Evolutionary conservation across 2,329 filamentous ascomycete genomes (phyloP), one percentile per base, ranked within the genome.

Genomic region (Curvularia sp.): DNA sequence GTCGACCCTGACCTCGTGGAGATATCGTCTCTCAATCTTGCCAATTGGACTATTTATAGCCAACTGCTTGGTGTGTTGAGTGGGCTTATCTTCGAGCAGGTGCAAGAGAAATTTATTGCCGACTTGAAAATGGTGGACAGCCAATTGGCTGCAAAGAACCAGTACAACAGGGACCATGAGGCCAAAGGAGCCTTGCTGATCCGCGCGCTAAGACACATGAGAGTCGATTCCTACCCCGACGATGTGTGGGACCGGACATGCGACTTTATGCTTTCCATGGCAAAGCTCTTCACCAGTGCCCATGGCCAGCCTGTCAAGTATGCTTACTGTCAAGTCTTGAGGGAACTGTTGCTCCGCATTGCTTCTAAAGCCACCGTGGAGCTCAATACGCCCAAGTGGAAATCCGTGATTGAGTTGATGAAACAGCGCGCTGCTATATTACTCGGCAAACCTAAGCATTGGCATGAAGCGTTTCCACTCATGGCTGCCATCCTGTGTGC

Each of bases 61-160:
- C 91, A 97, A 70, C 82, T 99, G 3, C 85, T 99, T 0, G 95
- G 96, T n/a, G 90, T 93, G 39, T 97, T 99, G 91, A 97, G 95
- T 78, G 90, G 91, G 44, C 89, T 95, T 64, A 94, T 96, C 73
- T 98, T 99, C 75, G 81, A 87, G 15, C 91, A 89, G 55, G 93
- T 99, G 46, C 88, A 92, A 3, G 86, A 88, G 54, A 88, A 92
- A 48, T 99, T 96, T 72, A 83, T 96, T 46, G 81, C 84, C 30
- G 93, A 98, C 72, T 83, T 99, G 5, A 91, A 93, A 56, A 83
- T 84, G 31, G 90, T 89, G 9, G 88, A 97, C 51, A 88, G 88
- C 70, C 92, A 96, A 18, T 83, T 93, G 43, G 83, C 86, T 3
- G 82, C 86, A 18, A 95, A 94, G 73, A 89, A 85, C 35, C 84